Conservation (phyloP, 495 filamentous ascomycete species). For the Penicillium arizonense region DNA sequence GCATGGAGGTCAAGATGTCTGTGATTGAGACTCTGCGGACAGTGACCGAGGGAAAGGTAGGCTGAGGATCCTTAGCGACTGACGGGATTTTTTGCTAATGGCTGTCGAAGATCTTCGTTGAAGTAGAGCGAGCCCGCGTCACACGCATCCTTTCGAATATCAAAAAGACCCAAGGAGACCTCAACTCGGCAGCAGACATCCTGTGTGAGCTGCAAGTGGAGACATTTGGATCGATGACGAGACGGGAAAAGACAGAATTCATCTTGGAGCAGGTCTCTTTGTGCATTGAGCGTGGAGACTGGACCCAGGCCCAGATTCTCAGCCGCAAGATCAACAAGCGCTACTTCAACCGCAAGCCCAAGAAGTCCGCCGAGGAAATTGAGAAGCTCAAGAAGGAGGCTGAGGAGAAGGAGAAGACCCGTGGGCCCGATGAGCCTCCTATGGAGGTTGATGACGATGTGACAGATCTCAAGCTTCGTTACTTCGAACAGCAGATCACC, state of each 20-base stretch:
- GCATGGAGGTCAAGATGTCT: conserved; percentile 79
- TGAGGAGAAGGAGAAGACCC: conserved; percentile 75
- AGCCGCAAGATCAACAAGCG: conserved; percentile 94
- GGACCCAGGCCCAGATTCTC: conserved; percentile 91
- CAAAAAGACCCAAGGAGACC: conserved; percentile 90
- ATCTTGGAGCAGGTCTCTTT: conserved; percentile 92
- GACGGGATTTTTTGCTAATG: conserved; percentile 4
- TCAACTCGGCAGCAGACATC: conserved; percentile 85
- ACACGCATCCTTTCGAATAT: conserved; percentile 94
- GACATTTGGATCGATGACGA: conserved; percentile 96
- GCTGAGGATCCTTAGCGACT: conserved; percentile 8
- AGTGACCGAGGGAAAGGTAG: conserved; percentile 94
- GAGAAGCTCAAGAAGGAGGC: conserved; percentile 86
- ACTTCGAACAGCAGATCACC: conserved; percentile 94
- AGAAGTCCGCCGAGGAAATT: conserved; percentile 81
- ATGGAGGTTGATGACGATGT: conserved; percentile 83
- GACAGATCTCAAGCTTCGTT: conserved; percentile 91
- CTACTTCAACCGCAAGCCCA: conserved; percentile 84
- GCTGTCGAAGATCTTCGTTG: conserved; percentile 79
- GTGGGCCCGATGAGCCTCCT: conserved; percentile 66
- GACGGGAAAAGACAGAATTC: conserved; percentile 97
- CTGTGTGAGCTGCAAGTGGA: conserved; percentile 98
- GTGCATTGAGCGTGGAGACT: conserved; percentile 94
- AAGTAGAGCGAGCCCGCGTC: conserved; percentile 94
- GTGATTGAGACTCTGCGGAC: conserved; percentile 94